A percentile compares a stretch with the other conserved stretches of the same genome.
These are phyloP conservation scores for Fennellomyces sp. DNA, from an alignment of 371 early-diverging fungal genomes.

Conservation along the genomic window DNA sequence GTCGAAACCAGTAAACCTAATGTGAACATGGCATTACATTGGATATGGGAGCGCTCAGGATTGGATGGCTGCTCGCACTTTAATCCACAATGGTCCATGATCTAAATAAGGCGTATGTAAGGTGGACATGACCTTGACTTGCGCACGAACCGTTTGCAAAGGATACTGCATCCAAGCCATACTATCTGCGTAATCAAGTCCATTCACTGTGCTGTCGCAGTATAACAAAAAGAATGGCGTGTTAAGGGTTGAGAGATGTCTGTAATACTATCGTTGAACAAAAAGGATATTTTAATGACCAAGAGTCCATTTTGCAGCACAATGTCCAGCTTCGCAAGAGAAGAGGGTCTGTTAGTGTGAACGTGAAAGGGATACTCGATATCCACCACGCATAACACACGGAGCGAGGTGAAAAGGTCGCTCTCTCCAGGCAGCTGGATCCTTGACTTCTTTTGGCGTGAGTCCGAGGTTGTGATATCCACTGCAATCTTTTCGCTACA, in stretches of 20 bases:
- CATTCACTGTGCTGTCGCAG: constrained; percentile 5
- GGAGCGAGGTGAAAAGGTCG: not conserved
- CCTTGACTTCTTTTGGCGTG: too few species aligned
- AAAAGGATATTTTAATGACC: constrained; percentile 11
- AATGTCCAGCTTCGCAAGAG: constrained; percentile 5
- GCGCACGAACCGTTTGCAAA: not conserved
- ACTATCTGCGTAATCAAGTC: not conserved
- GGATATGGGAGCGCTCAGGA: too few species aligned
- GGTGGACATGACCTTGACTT: not conserved
- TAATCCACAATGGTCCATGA: not conserved
- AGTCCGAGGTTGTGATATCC: not conserved
- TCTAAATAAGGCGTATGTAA: not conserved
- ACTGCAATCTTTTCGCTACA: not conserved
- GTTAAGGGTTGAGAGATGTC: not conserved
- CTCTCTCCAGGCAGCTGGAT: not conserved
- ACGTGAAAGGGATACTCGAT: constrained; percentile 2
- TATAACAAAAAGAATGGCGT: not conserved
- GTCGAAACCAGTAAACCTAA: not conserved
- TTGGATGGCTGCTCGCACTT: not conserved
- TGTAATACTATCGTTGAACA: not conserved
- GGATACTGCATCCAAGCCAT: constrained; percentile 1
- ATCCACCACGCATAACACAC: constrained; percentile 2
- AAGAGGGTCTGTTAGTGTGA: not conserved
- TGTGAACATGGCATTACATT: too few species aligned
- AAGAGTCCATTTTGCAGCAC: constrained; percentile 4